Evolutionary conservation across 352 stramenopile genomes (phyloP).

Genomic region (Phytophthora sp.): DNA sequence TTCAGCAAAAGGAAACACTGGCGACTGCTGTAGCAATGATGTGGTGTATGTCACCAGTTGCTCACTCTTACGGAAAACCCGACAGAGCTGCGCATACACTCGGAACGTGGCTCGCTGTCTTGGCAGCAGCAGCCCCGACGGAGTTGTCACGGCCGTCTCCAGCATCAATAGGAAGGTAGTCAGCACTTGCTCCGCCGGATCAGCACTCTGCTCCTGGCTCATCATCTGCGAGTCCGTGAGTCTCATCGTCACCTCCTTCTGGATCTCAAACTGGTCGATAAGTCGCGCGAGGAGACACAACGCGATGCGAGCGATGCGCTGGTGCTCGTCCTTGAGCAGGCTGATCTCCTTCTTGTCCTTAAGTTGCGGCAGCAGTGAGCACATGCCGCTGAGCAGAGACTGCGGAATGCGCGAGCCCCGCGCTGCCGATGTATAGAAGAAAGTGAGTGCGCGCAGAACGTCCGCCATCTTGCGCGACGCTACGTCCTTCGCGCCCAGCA

Average conservation of each 20-base stretch:
- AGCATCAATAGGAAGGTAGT: conserved; percentile 52
- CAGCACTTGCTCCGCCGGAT: conserved; percentile 51
- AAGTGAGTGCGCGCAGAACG: conserved; percentile 70
- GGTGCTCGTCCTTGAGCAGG: conserved; percentile 55
- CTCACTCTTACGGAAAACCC: conserved; percentile 56
- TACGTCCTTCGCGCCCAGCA: conserved; percentile 62
- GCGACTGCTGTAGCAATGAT: conserved; percentile 59
- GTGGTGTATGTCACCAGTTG: conserved; percentile 45
- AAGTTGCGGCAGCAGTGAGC: conserved; percentile 64
- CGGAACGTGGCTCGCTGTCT: conserved; percentile 60
- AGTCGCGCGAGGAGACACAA: conserved; percentile 68
- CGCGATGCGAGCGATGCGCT: conserved; percentile 66
- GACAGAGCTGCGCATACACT: conserved; percentile 67
- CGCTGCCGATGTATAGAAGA: conserved; percentile 75
- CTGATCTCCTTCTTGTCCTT: conserved; percentile 74
- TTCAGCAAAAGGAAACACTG: conserved; percentile 41
- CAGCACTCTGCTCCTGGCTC: conserved; percentile 47
- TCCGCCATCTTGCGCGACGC: conserved; percentile 76
- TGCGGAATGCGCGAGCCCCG: conserved; percentile 51
- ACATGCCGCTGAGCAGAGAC: conserved; percentile 72
- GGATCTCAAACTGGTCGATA: conserved; percentile 68
- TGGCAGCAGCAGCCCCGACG: conserved; percentile 44
- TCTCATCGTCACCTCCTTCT: conserved; percentile 20
- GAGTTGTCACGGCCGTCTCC: conserved; percentile 57
- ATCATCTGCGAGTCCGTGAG: conserved; percentile 27